Evolutionary conservation across 2,329 filamentous ascomycete genomes (phyloP), one percentile per base, ranked within the genome.

Genomic region (Talaromyces marneffei): DNA sequence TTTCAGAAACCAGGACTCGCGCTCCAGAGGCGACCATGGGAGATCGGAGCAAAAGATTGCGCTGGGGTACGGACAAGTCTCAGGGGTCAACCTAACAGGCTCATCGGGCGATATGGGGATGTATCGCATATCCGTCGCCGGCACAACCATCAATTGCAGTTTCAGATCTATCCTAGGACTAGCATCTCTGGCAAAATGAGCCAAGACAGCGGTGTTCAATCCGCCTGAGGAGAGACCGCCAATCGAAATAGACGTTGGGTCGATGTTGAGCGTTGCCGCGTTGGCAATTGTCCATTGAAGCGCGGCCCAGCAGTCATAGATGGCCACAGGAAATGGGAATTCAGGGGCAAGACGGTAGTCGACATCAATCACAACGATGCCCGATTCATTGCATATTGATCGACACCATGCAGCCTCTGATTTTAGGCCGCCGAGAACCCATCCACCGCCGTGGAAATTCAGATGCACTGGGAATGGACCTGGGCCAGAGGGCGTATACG

Each of bases 301-400:
- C 8, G 74, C 75, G 1, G 66, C 52, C 73, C 74, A 77, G 63
- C 74, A 74, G 65, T 78, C 75, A 10, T 78, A 69, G 18, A 77
- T 66, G 0, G 73, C 69, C 35, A 72, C 71, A 0, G 76, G 75
- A 63, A 72, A 77, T 20, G 64, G 70, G 63, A 74, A 59, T 63
- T 78, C 75, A 6, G 75, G 76, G 1, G 75, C 72, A 39, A 78
- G 67, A 31, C 75, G 72, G 60, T 79, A 79, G 61, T 78, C 76
- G 25, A 79, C 74, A 63, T 79, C 77, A 64, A 80, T 77, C 1
- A 68, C 75, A 16, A 79, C 76, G 44, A 75, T 63, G 16, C 73
- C 70, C n/a, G 74, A 70, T 16, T 75, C 71, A 62, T 76, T 66
- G 25, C 76, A 73, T 12, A 79, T 60, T 20, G 70, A 68, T 64